These are phyloP conservation scores for Xylaria castorea DNA, from an alignment of 495 filamentous ascomycete species.

Conservation along the genomic window DNA sequence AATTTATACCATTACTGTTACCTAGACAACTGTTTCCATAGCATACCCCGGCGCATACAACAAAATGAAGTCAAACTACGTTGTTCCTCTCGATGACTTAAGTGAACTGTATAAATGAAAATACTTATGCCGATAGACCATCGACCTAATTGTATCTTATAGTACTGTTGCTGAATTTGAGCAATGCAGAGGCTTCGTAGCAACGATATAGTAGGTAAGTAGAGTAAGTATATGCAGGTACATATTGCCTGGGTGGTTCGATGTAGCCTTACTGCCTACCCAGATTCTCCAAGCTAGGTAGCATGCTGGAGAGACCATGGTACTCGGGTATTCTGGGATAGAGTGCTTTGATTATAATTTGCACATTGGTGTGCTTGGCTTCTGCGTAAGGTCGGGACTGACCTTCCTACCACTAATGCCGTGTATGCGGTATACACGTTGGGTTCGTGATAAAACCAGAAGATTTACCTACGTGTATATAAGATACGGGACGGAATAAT, in stretches of 20 bases:
- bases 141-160: not conserved
- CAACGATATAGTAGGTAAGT: not conserved
- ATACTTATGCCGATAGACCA: not conserved
- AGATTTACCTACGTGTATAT: not conserved
- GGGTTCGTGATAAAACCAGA: not conserved
- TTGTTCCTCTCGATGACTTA: not conserved
- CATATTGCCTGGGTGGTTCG: not conserved
- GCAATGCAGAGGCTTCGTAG: not conserved
- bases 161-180: not conserved
- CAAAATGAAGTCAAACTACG: constrained; percentile 41
- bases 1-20: constrained; percentile 45
- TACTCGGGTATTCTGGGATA: not conserved
- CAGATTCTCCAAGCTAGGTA: too few species aligned
- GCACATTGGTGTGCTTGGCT: not conserved
- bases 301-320: not conserved
- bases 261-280: not conserved
- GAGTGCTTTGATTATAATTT: not conserved
- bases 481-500: too few species aligned
- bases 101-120: not conserved
- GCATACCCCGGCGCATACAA: constrained; percentile 40
- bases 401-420: not conserved
- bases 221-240: not conserved
- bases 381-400: too few species aligned
- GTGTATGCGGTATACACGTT: not conserved
- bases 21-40: constrained; percentile 38